Evolutionary conservation across 2,329 filamentous ascomycete species (phyloP).

Genomic region (Blastomyces silverae): DNA sequence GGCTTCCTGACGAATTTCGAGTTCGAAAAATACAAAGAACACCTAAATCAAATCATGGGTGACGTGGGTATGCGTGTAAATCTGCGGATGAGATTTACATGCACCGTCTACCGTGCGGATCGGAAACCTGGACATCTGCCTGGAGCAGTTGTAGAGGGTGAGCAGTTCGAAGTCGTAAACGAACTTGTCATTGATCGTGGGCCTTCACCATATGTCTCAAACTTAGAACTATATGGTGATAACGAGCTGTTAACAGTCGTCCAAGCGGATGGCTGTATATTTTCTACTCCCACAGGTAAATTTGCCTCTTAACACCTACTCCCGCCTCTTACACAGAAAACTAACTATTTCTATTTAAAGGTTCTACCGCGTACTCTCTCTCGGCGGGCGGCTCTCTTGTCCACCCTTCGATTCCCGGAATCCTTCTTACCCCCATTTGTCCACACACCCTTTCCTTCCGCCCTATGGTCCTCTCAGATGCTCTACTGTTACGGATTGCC

Average conservation of each 20-base stretch:
- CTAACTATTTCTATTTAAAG: conserved; percentile 28
- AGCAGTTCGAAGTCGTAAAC: conserved; percentile 97
- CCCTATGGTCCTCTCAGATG: conserved; percentile 95
- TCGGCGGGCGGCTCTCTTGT: conserved; percentile 93
- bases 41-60: conserved; percentile 85
- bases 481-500: conserved; percentile 80
- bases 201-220: conserved; percentile 93
- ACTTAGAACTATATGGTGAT: conserved; percentile 92
- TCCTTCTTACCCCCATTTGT: conserved; percentile 93
- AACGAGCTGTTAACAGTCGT: conserved; percentile 91
- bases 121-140: conserved; percentile 40
- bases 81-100: conserved; percentile 96
- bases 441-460: conserved; percentile 95
- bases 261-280: conserved; percentile 95
- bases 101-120: conserved; percentile 79
- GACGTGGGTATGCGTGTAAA: conserved; percentile 95
- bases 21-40: conserved; percentile 79
- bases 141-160: conserved; percentile 70
- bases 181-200: conserved; percentile 97
- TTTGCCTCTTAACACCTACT: conserved; percentile 17
- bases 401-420: conserved; percentile 93
- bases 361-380: conserved; percentile 89
- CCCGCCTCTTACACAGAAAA: not conserved
- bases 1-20: conserved; percentile 97
- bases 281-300: conserved; percentile 80